Base-by-base conservation (phyloP, 2,329 filamentous ascomycete species). In the Cadophora malorum region DNA sequence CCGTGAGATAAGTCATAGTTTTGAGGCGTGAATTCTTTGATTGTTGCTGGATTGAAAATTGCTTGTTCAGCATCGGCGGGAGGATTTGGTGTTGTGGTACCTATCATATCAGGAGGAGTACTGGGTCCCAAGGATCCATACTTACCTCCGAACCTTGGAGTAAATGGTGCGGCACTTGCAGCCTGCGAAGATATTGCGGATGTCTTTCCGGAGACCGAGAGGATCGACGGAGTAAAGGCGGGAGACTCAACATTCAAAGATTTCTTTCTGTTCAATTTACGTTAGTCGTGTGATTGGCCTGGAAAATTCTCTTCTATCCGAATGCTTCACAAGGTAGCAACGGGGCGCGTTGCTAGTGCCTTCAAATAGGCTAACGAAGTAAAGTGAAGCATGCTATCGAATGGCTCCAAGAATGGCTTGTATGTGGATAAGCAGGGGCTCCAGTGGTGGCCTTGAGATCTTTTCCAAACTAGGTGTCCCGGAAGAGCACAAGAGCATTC, bases 231-330 rank as follows among this genome's bases (percentile, higher is more conserved):
- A 0, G 93, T 97, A 79, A 99, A 99, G 59, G 95, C 93, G 14
- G 96, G 95, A 9, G 96, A 98, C 76, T 98, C 96, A 76, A 97
- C 96, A 79, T 97, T 99, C 73, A 99, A 85, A 33, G 91, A 84
- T 79, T 94, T 96, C 80, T 93, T 93, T 28, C 58, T 69, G 23
- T 55, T 47, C 16, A 19, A n/a, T 0, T 10, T 19, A 35, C 2
- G 21, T 45, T 49, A 62, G 83, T 77, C 12, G 10, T 21, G n/a
- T 33, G 10, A 35, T 23, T 16, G 4, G n/a, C 19, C 16, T 10
- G 23, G 16, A 49, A 45, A n/a, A 19, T 49, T 23, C 23, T 21
- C 55, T 21, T 5, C 19, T 21, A 21, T 21, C 19, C 9, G 19
- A 10, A 49, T 3, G n/a, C 2, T 8, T 21, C n/a, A 7, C 19